Evolutionary conservation across 1,139 yeast species (phyloP), one percentile per base, ranked within the genome.

Genomic region (Lodderomyces orthopsilosis): DNA sequence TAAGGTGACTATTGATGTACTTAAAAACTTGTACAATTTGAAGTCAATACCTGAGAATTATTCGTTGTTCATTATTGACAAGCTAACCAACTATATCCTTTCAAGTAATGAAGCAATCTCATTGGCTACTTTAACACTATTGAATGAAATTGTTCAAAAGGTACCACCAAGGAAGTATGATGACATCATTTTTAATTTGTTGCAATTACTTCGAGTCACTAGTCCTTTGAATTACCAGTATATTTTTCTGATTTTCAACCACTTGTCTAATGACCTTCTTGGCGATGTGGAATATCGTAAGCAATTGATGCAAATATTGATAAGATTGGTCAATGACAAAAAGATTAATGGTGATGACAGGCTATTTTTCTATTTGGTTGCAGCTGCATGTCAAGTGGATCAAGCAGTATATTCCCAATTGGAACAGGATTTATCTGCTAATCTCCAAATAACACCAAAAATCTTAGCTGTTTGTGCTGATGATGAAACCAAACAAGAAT

Each of bases 381-480:
- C 23, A 8, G 38, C 38, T 4, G 27, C 45, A 7, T 48, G 49
- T 24, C 34, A 37, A 24, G 26, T 35, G 30, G 46, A 44, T 6
- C 6, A 37, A 17, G 40, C 40, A 2, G 37, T 52, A 12, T 52
- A 45, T 28, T 32, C 41, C n/a, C 41, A 50, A 15, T 52, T 51
- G 35, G 43, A 45, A 13, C 36, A 41, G 6, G 35, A 36, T 34
- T 45, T 57, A 21, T 52, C 61, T 38, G 49, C 55, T 28, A 53
- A 46, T 17, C 47, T 57, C 22, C 56, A 57, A 40, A 51, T 63
- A 5, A 58, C 58, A 47, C 65, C 65, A 36, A 75, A 68, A 51
- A 58, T 74, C 8, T 51, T 77, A 46, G 78, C 81, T 1, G 62
- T 68, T 24, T 59, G 75, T 24, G 62, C 70, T 14, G 57, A 67